Evolutionary conservation across 208 protist species (phyloP).

Genomic region (Trypanosoma congolense): DNA sequence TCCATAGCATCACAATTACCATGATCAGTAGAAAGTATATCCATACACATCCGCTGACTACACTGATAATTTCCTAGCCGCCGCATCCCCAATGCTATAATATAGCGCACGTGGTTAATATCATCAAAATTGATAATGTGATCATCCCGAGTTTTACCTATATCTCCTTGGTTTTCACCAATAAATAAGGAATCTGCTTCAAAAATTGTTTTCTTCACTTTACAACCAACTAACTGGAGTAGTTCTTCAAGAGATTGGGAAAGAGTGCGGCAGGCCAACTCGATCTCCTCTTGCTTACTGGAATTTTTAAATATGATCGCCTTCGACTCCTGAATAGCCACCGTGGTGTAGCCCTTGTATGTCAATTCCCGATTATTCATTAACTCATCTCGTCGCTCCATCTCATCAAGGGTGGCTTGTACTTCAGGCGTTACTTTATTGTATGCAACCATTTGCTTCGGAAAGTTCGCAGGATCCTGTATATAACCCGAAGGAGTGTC

Average conservation of each 20-base stretch:
- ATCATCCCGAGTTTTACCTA: constrained; percentile 4
- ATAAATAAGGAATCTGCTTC: neutral
- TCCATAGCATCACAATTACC: constrained; percentile 64
- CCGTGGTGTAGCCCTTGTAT: constrained; percentile 65
- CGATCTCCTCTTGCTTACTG: constrained; percentile 25
- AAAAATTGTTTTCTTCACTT: constrained; percentile 24
- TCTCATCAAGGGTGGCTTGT: constrained; percentile 36
- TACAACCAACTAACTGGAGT: constrained; percentile 26
- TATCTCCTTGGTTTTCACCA: neutral
- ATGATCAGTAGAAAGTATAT: constrained; percentile 41
- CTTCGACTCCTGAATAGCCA: constrained; percentile 42
- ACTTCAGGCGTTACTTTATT: constrained; percentile 18
- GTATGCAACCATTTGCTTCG: constrained; percentile 45
- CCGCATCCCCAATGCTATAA: constrained; percentile 52
- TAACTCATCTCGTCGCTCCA: constrained; percentile 50
- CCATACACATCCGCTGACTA: constrained; percentile 37
- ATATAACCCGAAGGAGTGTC: constrained; percentile 74
- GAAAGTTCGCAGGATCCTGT: constrained; percentile 49
- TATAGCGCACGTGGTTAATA: constrained; percentile 65
- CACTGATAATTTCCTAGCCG: constrained; percentile 37
- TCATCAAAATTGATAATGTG: constrained; percentile 40
- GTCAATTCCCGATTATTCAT: constrained; percentile 45
- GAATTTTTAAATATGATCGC: constrained; percentile 23
- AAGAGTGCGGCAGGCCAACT: constrained; percentile 25
- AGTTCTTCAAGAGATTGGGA: constrained; percentile 31